Evolutionary conservation across 1,284 basidiomycete genomes (phyloP), one percentile per base, ranked within the genome.

Genomic region (Pseudozyma sp.): DNA sequence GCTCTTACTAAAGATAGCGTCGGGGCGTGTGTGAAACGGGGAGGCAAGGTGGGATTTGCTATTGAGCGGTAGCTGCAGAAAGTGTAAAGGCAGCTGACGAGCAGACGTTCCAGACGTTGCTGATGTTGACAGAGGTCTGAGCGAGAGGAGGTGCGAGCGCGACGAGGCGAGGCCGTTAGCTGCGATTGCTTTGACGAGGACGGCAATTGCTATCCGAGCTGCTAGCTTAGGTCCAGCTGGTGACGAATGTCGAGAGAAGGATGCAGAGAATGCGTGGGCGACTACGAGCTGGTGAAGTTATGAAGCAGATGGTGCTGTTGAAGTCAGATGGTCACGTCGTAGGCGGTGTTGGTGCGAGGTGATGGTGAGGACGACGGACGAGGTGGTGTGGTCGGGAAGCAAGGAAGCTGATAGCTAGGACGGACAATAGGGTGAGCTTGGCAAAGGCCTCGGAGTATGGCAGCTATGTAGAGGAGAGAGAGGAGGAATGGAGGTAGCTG

Each of bases 71-170:
- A 35, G 54, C 39, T 7, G n/a, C 18, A 16, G 45, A 25, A 14
- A 14, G 43, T 47, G 50, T 14, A n/a, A 3, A 21, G 31, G 48
- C 2, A 14, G 38, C 38, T 45, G 57, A 36, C 34, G 25, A 44
- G 49, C 65, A 52, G 16, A 52, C 59, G 65, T 67, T 55, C 58
- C 65, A 36, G 59, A 67, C 58, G 57, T 18, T 52, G 64, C 52
- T 47, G 54, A 38, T 58, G 25, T 6, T 31, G 25, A 31, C 25
- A 31, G 25, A 39, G 36, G 14, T 18, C 25, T 38, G 52, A 45
- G 13, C 48, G 40, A 9, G 3, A 19, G 16, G 36, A 13, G 34
- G 18, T n/a, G 25, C 21, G 40, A 31, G 56, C 19, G 44, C 9
- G 19, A 52, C 13, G 9, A 21, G 25, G 25, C 25, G 25, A 31